Conservation (phyloP, 768 basidiomycete genomes). For the Pisolithus sp. region DNA sequence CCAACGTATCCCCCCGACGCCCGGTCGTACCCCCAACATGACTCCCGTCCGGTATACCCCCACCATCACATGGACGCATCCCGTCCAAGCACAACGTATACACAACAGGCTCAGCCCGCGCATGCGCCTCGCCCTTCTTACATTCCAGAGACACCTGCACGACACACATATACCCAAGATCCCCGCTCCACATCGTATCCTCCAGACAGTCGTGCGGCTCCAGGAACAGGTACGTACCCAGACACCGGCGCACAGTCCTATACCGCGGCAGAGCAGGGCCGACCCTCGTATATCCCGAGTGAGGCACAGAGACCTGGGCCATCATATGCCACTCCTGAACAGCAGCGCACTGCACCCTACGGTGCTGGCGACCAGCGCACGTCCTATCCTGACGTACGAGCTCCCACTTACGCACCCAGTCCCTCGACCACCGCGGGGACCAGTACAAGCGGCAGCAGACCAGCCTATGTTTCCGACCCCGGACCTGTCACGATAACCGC, state of each 20-base stretch:
- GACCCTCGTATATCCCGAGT: not conserved
- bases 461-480: not conserved
- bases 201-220: conserved; percentile 3
- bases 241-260: conserved; percentile 1
- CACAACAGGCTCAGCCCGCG: conserved; percentile 10
- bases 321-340: not conserved
- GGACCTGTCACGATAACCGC: not conserved
- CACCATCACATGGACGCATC: conserved; percentile 15
- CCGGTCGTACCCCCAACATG: conserved; percentile 9
- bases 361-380: not conserved
- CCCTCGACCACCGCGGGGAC: not conserved
- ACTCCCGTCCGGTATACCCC: conserved; percentile 12
- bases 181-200: not conserved
- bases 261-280: not conserved
- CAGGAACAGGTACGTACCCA: conserved; percentile 13
- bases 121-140: conserved; percentile 6
- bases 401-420: not conserved
- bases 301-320: not conserved
- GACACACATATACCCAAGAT: not conserved
- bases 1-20: conserved; percentile 6
- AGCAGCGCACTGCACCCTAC: not conserved
- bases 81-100: conserved; percentile 17
- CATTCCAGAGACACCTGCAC: not conserved
- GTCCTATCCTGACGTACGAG: not conserved
- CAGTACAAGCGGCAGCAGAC: not conserved